Conservation (phyloP, 2,329 filamentous ascomycete species). For the Myriosclerotinia scirpicola region DNA sequence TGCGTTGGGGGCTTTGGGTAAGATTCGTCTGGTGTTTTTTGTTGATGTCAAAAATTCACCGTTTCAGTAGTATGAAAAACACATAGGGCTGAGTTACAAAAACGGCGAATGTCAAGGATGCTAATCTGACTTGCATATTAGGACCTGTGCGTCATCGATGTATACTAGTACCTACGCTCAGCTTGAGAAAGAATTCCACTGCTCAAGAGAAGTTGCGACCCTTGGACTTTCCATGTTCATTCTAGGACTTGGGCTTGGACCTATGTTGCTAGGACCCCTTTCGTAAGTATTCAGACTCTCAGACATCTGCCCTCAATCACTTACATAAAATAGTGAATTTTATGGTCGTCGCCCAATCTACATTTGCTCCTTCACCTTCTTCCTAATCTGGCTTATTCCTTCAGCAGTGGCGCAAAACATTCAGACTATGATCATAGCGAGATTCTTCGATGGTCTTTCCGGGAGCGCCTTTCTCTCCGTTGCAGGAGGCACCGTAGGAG, state of each 20-base stretch:
- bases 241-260: constrained; percentile 63
- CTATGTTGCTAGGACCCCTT: constrained; percentile 56
- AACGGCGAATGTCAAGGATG: not conserved
- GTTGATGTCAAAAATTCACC: constrained; percentile 5
- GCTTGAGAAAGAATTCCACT: constrained; percentile 71
- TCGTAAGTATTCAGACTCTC: constrained; percentile 44
- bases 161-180: constrained; percentile 82
- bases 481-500: constrained; percentile 81
- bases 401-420: constrained; percentile 80
- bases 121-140: constrained; percentile 40
- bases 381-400: constrained; percentile 77
- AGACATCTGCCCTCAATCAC: constrained; percentile 1
- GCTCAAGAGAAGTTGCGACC: constrained; percentile 70
- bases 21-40: not conserved
- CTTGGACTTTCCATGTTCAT: constrained; percentile 83
- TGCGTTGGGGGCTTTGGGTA: constrained; percentile 5
- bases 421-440: constrained; percentile 71
- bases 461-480: constrained; percentile 71
- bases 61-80: not conserved
- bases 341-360: constrained; percentile 83
- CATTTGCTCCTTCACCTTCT: constrained; percentile 69
- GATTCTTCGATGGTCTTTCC: constrained; percentile 75
- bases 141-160: constrained; percentile 82
- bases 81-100: not conserved
- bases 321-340: constrained; percentile 51